A percentile compares a stretch with the other conserved stretches of the same genome.
These are phyloP conservation scores for Aspergillus phoenicis DNA, from an alignment of 2,329 filamentous ascomycete genomes.

Conservation along the genomic window DNA sequence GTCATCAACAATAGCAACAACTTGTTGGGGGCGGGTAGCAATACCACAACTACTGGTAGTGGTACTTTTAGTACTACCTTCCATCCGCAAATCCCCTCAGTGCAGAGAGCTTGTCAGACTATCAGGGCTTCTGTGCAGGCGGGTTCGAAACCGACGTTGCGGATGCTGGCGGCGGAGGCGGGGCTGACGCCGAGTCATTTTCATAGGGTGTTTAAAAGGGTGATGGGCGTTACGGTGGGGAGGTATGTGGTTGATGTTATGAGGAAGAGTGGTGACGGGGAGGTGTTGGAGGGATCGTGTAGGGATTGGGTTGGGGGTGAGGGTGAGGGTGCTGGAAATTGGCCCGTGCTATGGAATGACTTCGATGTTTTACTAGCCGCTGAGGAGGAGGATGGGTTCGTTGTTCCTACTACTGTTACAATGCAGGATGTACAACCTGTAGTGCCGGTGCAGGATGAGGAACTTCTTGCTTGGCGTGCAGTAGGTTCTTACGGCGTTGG, in stretches of 20 bases:
- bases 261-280: neutral
- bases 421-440: slow-evolving; percentile 13
- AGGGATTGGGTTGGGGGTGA: no score
- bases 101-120: slow-evolving; percentile 36
- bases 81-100: slow-evolving; percentile 35
- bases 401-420: neutral
- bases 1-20: no score
- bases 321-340: slow-evolving; percentile 3
- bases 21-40: slow-evolving; percentile 25
- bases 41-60: no score
- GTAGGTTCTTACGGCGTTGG: neutral
- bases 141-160: slow-evolving; percentile 43
- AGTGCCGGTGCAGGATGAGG: slow-evolving; percentile 1
- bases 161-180: slow-evolving; percentile 51
- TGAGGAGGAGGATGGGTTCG: slow-evolving; percentile 28
- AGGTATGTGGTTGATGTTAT: slow-evolving; percentile 31
- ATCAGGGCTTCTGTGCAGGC: slow-evolving; percentile 29
- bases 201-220: slow-evolving; percentile 58
- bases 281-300: slow-evolving; percentile 4
- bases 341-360: slow-evolving; percentile 35
- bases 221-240: slow-evolving; percentile 54
- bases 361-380: slow-evolving; percentile 39
- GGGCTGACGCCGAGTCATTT: slow-evolving; percentile 56
- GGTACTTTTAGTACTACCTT: no score
- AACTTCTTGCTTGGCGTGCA: neutral